Base-by-base conservation (phyloP, 371 early-diverging fungal genomes). In the Umbelopsis sp. region DNA sequence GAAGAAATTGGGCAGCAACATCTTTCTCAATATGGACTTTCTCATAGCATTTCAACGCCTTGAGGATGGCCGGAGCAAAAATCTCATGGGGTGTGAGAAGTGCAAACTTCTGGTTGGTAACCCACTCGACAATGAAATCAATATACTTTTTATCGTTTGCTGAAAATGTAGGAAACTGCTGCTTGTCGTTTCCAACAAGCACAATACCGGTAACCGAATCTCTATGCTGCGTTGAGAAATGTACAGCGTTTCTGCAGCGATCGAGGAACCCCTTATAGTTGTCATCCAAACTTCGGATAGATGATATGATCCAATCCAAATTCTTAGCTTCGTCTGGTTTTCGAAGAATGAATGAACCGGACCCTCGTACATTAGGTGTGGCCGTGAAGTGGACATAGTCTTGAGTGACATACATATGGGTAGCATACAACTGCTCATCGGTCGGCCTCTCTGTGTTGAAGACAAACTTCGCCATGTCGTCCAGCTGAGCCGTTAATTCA, bases 1-100 rank as follows among this genome's bases (percentile, higher is more conserved):
- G 86, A 46, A 97, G 76, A 44, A 95, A 89, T 37, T 75, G 73
- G 5, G 83, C 70, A 0, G 90, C 93, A 4, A 88, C 78, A 9
- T 76, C 65, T 7, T 76, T 69, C 45, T 87, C 86, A 29, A 81
- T 66, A 38, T 84, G 77, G 62, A 82, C 29, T 2, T 74, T 75
- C 4, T 77, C 76, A 67, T 93, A 94, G 25, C 72, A 70, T 22
- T 76, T 78, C 65, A 93, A 70, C 29, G 89, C 90, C 69, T 92
- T 87, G 25, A 96, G 72, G 3, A 92, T 79, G n/a, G 80, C 79
- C 22, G 89, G 70, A 46, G 85, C 78, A 74, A 80, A 74, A 35
- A 76, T 41, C 63, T 79, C 76, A 70, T 86, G 80, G 38, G 88
- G 84, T 46, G 89, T 76, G 45, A 63, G 64, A 1, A 72, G 41